A percentile compares a stretch with the other conserved stretches of the same genome.
These are phyloP conservation scores for Paramyrothecium sp. DNA, from an alignment of 2,329 filamentous ascomycete genomes.

Conservation along the genomic window DNA sequence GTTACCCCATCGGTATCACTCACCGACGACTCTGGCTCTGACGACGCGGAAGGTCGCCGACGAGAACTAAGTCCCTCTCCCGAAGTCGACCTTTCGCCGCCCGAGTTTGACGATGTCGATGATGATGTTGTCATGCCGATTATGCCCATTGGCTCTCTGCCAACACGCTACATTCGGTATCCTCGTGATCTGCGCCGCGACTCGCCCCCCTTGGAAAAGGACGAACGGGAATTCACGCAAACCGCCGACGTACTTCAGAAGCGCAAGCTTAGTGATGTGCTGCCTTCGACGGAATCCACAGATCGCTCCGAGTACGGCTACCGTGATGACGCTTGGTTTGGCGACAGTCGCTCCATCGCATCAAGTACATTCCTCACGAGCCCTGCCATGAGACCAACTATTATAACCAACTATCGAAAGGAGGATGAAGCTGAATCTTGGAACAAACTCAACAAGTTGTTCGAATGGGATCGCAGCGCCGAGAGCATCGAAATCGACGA, in stretches of 20 bases:
- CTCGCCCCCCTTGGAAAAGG: conserved; percentile 86
- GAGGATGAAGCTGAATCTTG: conserved; percentile 38
- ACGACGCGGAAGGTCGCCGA: conserved; percentile 70
- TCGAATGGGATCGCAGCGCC: conserved; percentile 68
- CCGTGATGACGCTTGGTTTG: conserved; percentile 54
- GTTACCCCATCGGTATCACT: conserved; percentile 81
- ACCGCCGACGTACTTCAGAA: conserved; percentile 83
- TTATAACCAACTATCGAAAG: conserved; percentile 27
- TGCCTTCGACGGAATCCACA: conserved; percentile 21
- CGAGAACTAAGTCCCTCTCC: conserved; percentile 83
- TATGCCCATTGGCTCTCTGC: conserved; percentile 64
- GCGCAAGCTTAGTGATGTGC: conserved; percentile 53
- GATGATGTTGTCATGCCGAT: conserved; percentile 58
- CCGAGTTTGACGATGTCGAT: conserved; percentile 76
- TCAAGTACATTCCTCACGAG: conserved; percentile 49
- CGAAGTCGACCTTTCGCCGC: conserved; percentile 86
- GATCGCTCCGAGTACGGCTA: conserved; percentile 34
- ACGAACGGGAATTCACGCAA: conserved; percentile 95
- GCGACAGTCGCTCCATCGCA: conserved; percentile 36
- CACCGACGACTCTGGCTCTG: conserved; percentile 51
- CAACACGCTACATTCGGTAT: conserved; percentile 41
- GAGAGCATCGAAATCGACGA: conserved; percentile 92
- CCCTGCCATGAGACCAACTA: conserved; percentile 47
- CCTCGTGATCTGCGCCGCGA: conserved; percentile 58
- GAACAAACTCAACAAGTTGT: conserved; percentile 37